Conservation (phyloP, 2,329 filamentous ascomycete genomes). For the Phyllosticta ampelicida region DNA sequence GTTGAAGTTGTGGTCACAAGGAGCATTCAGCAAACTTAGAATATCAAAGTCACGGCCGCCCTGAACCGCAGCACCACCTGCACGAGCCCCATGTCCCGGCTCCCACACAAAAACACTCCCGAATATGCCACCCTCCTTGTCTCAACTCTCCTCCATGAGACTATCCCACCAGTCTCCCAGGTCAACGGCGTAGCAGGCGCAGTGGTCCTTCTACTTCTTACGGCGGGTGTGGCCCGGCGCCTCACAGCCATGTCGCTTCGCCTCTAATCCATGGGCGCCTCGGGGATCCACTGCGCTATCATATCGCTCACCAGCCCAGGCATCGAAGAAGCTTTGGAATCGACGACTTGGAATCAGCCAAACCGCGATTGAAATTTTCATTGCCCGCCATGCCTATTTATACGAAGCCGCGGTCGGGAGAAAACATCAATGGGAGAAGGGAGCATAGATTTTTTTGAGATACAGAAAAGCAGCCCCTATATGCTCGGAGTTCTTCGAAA, state of each 20-base stretch:
- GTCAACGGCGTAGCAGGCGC: not conserved
- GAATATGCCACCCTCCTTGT: not conserved
- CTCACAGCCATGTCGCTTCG: conserved; percentile 15
- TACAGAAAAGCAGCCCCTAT: no score
- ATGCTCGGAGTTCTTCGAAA: no score
- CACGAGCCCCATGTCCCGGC: not conserved
- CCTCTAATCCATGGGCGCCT: not conserved
- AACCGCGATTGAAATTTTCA: no score
- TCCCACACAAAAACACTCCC: not conserved
- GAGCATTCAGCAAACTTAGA: not conserved
- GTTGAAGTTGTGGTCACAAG: not conserved
- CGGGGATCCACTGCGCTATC: conserved; percentile 20
- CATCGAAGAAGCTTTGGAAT: conserved; percentile 19
- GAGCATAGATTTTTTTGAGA: no score
- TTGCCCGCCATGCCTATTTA: no score
- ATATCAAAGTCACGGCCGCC: not conserved
- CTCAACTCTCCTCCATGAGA: not conserved
- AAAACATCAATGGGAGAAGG: no score
- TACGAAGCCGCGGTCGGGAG: no score
- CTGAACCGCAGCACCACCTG: not conserved
- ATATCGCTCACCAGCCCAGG: conserved; percentile 20
- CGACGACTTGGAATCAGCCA: no score
- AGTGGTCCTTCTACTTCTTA: not conserved
- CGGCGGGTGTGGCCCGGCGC: not conserved
- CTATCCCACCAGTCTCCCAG: not conserved